A percentile compares a stretch with the other conserved stretches of the same genome.
These are phyloP conservation scores for Gynostemma pentaphyllum DNA, from an alignment of 306 rosid species.

Conservation along the genomic window DNA sequence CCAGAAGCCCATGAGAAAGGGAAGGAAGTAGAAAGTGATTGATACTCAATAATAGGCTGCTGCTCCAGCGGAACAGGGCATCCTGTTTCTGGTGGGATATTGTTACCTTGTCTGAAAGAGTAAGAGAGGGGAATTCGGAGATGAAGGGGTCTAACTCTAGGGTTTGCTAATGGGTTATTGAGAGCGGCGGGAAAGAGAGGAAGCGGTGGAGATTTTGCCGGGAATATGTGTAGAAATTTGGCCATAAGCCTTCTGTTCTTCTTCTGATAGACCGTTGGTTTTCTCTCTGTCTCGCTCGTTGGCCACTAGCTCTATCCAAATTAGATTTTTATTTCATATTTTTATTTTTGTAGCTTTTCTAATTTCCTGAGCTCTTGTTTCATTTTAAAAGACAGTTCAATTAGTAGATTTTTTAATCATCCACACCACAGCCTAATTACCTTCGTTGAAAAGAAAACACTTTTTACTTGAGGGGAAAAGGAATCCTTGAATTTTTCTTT, in stretches of 20 bases:
- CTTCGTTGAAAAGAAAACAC: too few species aligned
- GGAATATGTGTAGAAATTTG: slow-evolving; percentile 12
- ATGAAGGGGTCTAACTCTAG: neutral
- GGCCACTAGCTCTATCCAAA: slow-evolving; percentile 6
- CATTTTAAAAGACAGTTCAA: too few species aligned
- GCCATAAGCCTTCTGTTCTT: slow-evolving; percentile 23
- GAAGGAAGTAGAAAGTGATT: slow-evolving; percentile 57
- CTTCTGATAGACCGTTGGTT: neutral
- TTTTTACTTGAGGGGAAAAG: too few species aligned
- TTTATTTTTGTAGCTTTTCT: slow-evolving; percentile 7
- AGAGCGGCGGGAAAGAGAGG: slow-evolving; percentile 9
- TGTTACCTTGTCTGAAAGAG: slow-evolving; percentile 29
- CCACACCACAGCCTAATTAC: too few species aligned
- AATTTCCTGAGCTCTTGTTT: too few species aligned
- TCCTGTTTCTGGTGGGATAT: slow-evolving; percentile 40
- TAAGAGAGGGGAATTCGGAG: slow-evolving; percentile 9
- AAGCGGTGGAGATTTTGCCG: neutral
- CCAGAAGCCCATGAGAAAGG: slow-evolving; percentile 88
- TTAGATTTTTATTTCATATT: neutral
- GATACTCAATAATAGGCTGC: slow-evolving; percentile 78
- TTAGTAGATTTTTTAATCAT: too few species aligned
- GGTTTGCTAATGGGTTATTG: slow-evolving; percentile 7
- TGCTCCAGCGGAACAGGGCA: slow-evolving; percentile 88
- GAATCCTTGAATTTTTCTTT: too few species aligned
- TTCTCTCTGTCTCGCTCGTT: neutral